Base-by-base conservation (phyloP, 192 early-diverging fungal genomes). In the Coemansia sp. region DNA sequence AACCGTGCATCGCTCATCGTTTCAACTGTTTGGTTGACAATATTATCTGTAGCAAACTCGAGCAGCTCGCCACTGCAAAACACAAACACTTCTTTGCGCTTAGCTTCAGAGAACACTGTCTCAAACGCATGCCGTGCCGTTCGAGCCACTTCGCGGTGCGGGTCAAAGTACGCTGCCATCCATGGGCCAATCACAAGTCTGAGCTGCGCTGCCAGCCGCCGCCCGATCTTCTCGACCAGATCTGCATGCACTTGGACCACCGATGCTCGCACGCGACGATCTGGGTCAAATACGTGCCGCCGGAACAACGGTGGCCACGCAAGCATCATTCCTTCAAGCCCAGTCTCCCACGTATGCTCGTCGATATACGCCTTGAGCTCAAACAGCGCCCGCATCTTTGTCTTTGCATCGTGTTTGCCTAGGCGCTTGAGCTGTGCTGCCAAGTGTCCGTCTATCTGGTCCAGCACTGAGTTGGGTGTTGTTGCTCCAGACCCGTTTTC, bases 131-230 rank as follows among this genome's bases (percentile, higher is more conserved):
- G 25, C 27, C 84, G 70, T 12, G 92, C 87, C 1, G 82, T 64
- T 56, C 73, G 77, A 1, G 89, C 81, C 48, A 93, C 88, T 60
- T 98, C 95, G 24, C 86, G 85, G 12, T 85, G 82, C 5, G 87
- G 86, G 72, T 98, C 96, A 73, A 92, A 97, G 56, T 82, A 88
- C 21, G 86, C 81, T 2, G 84, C 85, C 19, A 97, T 68, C 96
- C 96, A 98, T 3, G 90, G 76, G 0, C 88, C 92, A 65, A 95
- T 84, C 21, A 97, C 71, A 15, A 85, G 84, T 73, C 93, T 96
- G 15, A 98, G 72, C 49, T 89, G 70, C 0, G 91, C 87, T 14
- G 93, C 94, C 43, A 97, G 65, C 48, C 85, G 83, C 65, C 91
- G 94, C 50, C 87, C 85, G 8, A 83, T 70, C 57, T 86, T 84